Evolutionary conservation across 306 rosid genomes (phyloP).

Genomic region (Glycine tomentella): DNA sequence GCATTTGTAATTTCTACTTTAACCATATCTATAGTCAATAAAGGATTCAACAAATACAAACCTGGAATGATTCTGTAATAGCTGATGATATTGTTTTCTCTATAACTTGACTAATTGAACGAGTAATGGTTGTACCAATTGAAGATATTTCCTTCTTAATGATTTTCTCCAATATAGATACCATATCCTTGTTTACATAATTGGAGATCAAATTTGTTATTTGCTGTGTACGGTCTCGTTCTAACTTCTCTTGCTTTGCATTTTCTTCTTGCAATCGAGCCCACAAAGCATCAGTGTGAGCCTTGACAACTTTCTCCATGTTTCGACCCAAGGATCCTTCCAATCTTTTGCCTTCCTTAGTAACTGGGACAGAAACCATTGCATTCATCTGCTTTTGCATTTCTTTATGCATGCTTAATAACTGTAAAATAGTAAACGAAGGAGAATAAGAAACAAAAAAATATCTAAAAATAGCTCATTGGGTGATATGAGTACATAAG

Average conservation of each 20-base stretch:
- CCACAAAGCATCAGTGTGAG: slow-evolving; percentile 70
- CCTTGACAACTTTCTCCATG: slow-evolving; percentile 71
- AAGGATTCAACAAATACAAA: slow-evolving; percentile 24
- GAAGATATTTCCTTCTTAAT: slow-evolving; percentile 73
- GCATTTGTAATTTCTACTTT: neutral
- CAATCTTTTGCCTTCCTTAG: slow-evolving; percentile 72
- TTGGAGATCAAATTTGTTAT: slow-evolving; percentile 64
- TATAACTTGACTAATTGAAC: slow-evolving; percentile 60
- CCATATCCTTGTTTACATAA: slow-evolving; percentile 64
- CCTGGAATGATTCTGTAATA: slow-evolving; percentile 74
- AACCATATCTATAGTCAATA: neutral
- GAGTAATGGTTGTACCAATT: slow-evolving; percentile 64
- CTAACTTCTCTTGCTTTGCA: slow-evolving; percentile 70
- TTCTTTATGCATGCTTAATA: slow-evolving; percentile 70
- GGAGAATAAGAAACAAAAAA: slow-evolving; percentile 34
- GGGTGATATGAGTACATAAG: too few species aligned
- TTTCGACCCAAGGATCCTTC: slow-evolving; percentile 70
- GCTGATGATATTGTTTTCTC: slow-evolving; percentile 64
- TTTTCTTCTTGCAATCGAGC: slow-evolving; percentile 73
- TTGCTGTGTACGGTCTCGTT: slow-evolving; percentile 67
- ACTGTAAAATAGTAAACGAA: slow-evolving; percentile 54
- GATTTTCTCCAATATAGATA: slow-evolving; percentile 63
- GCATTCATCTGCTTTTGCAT: slow-evolving; percentile 75
- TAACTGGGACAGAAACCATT: slow-evolving; percentile 62
- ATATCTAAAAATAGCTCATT: slow-evolving; percentile 18